A percentile compares a stretch with the other conserved stretches of the same genome.
phyloP scores from a whole-genome alignment of 1,284 basidiomycete species.

The Trichosporon inkin region DNA sequence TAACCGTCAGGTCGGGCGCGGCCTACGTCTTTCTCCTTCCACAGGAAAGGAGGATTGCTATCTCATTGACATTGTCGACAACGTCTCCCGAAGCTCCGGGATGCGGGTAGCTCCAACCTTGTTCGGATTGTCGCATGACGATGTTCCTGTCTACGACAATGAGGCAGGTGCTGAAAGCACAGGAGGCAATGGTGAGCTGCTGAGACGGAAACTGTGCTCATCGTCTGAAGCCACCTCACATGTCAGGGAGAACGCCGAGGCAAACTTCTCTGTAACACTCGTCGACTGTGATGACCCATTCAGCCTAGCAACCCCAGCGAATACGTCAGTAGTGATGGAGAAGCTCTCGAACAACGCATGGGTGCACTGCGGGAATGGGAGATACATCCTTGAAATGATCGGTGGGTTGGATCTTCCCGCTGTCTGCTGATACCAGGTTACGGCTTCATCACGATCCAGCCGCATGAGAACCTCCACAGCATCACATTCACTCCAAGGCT shows the following conservation, averaged over 20 bases:
- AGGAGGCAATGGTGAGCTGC: neutral
- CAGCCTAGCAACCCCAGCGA: conserved; percentile 28
- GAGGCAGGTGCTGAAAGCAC: conserved; percentile 46
- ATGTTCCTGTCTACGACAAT: conserved; percentile 58
- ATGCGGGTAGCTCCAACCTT: conserved; percentile 77
- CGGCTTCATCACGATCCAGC: conserved; percentile 70
- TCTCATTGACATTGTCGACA: conserved; percentile 89
- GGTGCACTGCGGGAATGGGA: conserved; percentile 64
- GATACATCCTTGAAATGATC: conserved; percentile 74
- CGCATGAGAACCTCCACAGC: conserved; percentile 11
- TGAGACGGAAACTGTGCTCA: neutral
- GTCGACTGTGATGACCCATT: conserved; percentile 78
- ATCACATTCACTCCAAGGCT: conserved; percentile 30
- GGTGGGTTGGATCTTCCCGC: conserved; percentile 40
- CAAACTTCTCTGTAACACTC: conserved; percentile 61
- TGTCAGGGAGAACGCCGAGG: neutral
- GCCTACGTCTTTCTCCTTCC: conserved; percentile 75
- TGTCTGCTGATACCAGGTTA: conserved; percentile 37
- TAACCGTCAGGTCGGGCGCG: conserved; percentile 72
- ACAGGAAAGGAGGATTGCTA: conserved; percentile 82
- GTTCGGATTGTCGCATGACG: conserved; percentile 60
- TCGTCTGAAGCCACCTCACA: neutral
- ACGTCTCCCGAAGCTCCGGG: conserved; percentile 63
- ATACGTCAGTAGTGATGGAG: conserved; percentile 53
- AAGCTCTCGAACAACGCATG: conserved; percentile 54